Conservation (phyloP, 75 land plant species). For the Picea sitchensis region DNA sequence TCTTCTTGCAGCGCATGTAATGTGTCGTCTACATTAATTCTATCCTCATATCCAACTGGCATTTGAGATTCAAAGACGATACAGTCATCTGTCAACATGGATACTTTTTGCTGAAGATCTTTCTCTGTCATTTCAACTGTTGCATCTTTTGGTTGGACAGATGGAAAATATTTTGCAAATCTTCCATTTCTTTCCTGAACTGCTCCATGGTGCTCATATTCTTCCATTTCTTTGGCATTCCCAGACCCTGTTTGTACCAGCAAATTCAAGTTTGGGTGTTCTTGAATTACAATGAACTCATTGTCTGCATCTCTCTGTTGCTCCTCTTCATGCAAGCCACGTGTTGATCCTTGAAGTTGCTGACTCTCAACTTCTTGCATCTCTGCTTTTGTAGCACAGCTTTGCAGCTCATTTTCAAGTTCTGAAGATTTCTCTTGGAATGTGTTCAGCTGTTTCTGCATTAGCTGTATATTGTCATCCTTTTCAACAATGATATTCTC, state of each 20-base stretch:
- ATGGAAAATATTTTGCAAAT: not conserved
- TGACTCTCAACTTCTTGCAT: constrained; percentile 15
- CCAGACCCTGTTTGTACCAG: not conserved
- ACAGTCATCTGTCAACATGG: not conserved
- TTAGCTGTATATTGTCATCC: constrained; percentile 11
- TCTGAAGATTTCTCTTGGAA: constrained; percentile 11
- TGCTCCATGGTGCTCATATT: not conserved
- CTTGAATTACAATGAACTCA: not conserved
- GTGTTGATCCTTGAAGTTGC: constrained; percentile 15
- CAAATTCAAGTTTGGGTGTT: not conserved
- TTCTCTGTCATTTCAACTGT: not conserved
- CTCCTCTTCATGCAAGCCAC: constrained; percentile 6
- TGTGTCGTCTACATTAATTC: not conserved
- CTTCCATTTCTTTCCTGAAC: not conserved
- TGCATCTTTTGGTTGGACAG: not conserved
- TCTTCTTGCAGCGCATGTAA: not conserved
- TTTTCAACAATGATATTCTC: constrained; percentile 30
- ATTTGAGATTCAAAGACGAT: not conserved
- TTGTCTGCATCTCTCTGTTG: not conserved
- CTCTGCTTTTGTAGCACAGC: not conserved
- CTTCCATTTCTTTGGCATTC: not conserved
- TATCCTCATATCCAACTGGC: not conserved
- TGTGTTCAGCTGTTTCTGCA: constrained; percentile 16
- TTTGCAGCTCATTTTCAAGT: constrained; percentile 19
- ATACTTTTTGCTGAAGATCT: not conserved